Percentiles rank a stretch among this genome's conserved stretches.
Conservation (phyloP, 371 early-diverging fungal genomes). For the Mortierella sp. region DNA sequence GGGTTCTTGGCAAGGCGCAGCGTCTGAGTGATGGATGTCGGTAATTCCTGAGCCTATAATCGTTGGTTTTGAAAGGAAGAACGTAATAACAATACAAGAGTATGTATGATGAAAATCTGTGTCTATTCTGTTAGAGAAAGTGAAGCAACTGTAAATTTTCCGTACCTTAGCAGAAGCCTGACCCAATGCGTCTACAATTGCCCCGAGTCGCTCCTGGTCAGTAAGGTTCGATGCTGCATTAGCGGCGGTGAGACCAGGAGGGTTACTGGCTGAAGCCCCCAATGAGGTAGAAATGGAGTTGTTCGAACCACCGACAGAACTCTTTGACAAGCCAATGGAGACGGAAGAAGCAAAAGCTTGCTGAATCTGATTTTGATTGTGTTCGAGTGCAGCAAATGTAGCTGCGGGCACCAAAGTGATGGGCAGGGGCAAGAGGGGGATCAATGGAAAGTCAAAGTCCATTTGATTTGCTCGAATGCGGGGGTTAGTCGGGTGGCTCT, state of each 20-base stretch:
- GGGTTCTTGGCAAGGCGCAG: conserved; percentile 47
- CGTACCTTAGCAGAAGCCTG: conserved; percentile 53
- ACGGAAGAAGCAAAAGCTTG: conserved; percentile 45
- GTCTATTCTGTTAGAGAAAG: neutral
- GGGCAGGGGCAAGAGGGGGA: conserved; percentile 48
- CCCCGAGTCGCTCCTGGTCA: conserved; percentile 43
- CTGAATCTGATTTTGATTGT: conserved; percentile 21
- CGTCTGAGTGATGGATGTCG: conserved; percentile 50
- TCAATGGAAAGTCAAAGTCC: conserved; percentile 55
- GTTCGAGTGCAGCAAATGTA: conserved; percentile 46
- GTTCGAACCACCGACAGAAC: neutral
- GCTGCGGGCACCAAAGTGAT: conserved; percentile 54
- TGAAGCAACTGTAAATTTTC: neutral
- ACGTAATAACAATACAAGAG: too few species aligned
- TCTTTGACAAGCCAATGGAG: conserved; percentile 38
- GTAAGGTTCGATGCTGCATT: neutral
- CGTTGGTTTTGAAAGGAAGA: neutral
- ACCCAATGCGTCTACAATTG: conserved; percentile 52
- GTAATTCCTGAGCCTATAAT: conserved; percentile 46
- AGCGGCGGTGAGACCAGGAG: neutral
- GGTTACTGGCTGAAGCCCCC: neutral
- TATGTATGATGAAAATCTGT: neutral
- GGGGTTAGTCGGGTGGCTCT: too few species aligned
- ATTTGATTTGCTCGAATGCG: conserved; percentile 10
- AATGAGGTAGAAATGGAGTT: conserved; percentile 21